Conservation (phyloP, 306 rosid species). For the Urtica urens region DNA sequence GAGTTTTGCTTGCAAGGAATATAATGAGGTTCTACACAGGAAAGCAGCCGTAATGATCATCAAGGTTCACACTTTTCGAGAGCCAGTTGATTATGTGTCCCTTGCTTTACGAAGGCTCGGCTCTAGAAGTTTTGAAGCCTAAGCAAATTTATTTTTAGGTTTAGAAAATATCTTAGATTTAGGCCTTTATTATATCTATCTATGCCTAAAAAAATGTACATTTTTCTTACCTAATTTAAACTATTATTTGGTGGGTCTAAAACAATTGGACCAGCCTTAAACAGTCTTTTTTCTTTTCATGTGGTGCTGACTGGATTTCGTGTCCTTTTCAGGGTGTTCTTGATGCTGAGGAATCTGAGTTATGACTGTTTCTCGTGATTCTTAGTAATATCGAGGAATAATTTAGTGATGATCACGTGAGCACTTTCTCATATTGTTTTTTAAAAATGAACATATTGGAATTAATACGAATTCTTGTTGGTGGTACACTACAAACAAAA, state of each 20-base stretch:
- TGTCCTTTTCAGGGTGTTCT: constrained; percentile 50
- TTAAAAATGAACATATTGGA: too few species aligned
- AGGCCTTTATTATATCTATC: too few species aligned
- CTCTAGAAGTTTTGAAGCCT: too few species aligned
- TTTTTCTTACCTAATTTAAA: too few species aligned
- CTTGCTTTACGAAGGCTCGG: too few species aligned
- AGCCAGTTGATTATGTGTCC: constrained; percentile 11
- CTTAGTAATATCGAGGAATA: background rate
- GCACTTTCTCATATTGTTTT: too few species aligned
- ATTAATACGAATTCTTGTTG: background rate
- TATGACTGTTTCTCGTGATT: background rate
- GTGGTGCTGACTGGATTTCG: constrained; percentile 16
- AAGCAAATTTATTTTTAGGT: too few species aligned
- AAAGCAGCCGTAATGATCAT: constrained; percentile 72
- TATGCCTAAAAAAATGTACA: too few species aligned
- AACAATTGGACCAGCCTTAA: too few species aligned
- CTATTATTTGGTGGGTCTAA: too few species aligned
- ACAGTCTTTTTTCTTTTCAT: constrained; percentile 8
- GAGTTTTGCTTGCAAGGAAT: constrained; percentile 69
- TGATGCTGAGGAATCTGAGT: constrained; percentile 38
- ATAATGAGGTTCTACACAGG: constrained; percentile 81
- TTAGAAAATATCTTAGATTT: too few species aligned
- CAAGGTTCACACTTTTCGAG: constrained; percentile 41
- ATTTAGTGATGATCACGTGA: background rate
- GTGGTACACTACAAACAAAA: too few species aligned